Base-by-base conservation (phyloP, 441 rosid species). In the Adansonia gregorii region DNA sequence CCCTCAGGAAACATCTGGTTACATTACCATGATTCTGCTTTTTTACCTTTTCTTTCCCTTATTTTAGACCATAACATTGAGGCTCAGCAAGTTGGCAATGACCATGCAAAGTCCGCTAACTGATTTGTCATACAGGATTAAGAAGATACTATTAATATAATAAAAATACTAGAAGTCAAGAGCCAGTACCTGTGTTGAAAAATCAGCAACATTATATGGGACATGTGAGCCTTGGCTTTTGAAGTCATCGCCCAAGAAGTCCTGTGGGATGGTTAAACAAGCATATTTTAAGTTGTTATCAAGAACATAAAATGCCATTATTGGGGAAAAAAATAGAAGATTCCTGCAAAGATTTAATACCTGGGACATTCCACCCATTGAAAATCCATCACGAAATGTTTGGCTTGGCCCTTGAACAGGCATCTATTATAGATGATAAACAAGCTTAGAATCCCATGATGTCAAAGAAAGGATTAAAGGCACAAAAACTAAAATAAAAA, bases 161-260 rank as follows among this genome's bases (percentile, higher is more conserved):
- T 54, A 17, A 70, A 67, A 75, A 35, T 27, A 79, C 56, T 17
- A 49, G 17, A 58, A 27, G 46, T 78, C 54, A 61, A 75, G 72
- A 56, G 73, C 15, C 11, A 31, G 6, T 78, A 93, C 98, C 98
- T 97, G 99, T 46, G 97, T 91, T 19, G 98, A 87, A 82, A 93
- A 93, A 76, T 97, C 98, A 52, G 93, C 80, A 82, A 93, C 90
- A 80, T 91, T 92, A 78, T 94, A 97, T 64, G 98, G 94, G 83
- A 84, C 97, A 85, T 92, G 97, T 56, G 99, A 97, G 78, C 98
- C 99, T 84, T 97, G 99, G 82, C 99, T 97, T 87, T 97, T 94
- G 81, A 97, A 86, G 88, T 97, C 98, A 83, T 97, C 98, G 70
- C 93, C 91, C 87, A 94, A 86, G 87, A 94, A 97, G 73, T 97